Percentiles rank a stretch among this genome's conserved stretches.
Conservation (phyloP, 306 rosid species). For the Glycyrrhiza uralensis region DNA sequence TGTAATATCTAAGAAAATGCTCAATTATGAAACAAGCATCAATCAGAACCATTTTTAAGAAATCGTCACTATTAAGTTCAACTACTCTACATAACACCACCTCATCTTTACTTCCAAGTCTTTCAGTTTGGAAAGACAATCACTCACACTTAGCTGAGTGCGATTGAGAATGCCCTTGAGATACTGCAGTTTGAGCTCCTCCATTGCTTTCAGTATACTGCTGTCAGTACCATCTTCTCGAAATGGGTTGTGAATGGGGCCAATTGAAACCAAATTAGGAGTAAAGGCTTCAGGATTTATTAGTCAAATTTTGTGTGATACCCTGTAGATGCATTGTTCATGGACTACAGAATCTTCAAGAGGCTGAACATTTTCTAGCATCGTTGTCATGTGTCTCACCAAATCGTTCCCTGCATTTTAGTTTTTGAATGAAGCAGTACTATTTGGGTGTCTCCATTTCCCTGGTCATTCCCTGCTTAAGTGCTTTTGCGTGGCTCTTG, state of each 20-base stretch:
- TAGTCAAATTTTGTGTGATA: not conserved
- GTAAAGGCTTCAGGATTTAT: not conserved
- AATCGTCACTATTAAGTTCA: not conserved
- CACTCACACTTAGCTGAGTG: rapidly evolving
- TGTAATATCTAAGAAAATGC: not conserved
- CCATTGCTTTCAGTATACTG: too few relatives aligned
- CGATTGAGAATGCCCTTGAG: too few relatives aligned
- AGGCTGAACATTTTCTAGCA: too few relatives aligned
- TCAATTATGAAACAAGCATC: not conserved
- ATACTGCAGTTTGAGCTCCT: not conserved
- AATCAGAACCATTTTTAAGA: too few relatives aligned
- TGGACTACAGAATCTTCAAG: not conserved
- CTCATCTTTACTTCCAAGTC: not conserved
- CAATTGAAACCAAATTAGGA: not conserved
- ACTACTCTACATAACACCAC: not conserved
- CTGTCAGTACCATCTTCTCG: too few relatives aligned
- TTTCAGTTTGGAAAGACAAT: not conserved
- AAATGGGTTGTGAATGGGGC: too few relatives aligned
- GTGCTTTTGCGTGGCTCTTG: too few relatives aligned
- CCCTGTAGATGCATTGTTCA: not conserved
- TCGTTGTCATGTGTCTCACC: too few relatives aligned
- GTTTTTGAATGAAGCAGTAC: too few relatives aligned
- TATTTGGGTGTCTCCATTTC: too few relatives aligned
- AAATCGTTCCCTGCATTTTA: too few relatives aligned
- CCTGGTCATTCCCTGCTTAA: too few relatives aligned